Base-by-base conservation (phyloP, 345 rosid genomes). In the Camelina sativa region DNA sequence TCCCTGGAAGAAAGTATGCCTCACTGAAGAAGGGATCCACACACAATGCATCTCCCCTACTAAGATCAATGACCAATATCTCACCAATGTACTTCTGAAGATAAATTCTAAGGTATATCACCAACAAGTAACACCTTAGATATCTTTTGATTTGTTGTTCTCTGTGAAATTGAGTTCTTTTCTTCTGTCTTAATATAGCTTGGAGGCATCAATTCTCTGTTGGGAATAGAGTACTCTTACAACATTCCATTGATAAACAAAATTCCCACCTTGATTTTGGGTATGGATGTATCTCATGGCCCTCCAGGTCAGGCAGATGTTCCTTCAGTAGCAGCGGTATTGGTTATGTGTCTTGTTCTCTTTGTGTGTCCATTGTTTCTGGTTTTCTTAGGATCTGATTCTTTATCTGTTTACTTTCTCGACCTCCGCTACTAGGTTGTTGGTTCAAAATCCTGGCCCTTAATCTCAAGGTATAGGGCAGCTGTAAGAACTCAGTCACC, bases 221-320 rank as follows among this genome's bases (percentile, higher is more conserved):
- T 95, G 84, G 89, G 77, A 63, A 72, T 88, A 20, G 98, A 92
- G 80, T 78, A 51, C 58, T 75, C 87, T 61, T 55, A 68, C 28
- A 55, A 46, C 46, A 79, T 90, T 11, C 96, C 97, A 19, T 62
- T 86, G 72, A 81, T 95, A 72, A 68, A 77, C 73, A 82, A 86
- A 65, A 76, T 83, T 66, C 99, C 98, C 55, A 92, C 98, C 32
- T 76, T 95, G 81, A 95, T 95, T 77, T 80, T 95, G 82, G 99
- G 99, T 35, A 92, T 95, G 96, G 99, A 90, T 84, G 96, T 95
- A 66, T 92, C 97, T 65, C 99, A 90, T 76, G 96, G 97, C 30
- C 81, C 97, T 71, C 93, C 96, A 76, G 97, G 93, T 73, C 84
- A 65, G 76, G 81, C 92, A 32, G 85, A 88, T 83, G 63, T 80